Base-by-base conservation (phyloP, 2,329 filamentous ascomycete species). In the Paecilomyces fulvus region DNA sequence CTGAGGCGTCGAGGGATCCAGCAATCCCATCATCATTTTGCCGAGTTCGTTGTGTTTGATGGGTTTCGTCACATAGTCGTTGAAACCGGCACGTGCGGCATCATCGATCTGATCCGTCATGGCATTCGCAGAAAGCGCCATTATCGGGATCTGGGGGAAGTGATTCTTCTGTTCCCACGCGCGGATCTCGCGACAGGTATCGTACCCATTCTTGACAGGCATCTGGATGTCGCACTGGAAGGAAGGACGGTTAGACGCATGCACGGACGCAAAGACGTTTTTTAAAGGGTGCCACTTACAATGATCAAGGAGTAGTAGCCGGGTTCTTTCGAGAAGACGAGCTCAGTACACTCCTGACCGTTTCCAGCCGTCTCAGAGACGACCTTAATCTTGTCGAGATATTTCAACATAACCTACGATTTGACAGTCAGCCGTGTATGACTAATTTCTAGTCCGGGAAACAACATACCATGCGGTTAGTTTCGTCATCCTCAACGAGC, bases 241-340 rank as follows among this genome's bases (percentile, higher is more conserved):
- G 7, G 30, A 8, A 7, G 7, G 25, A 56, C 21, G 31, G 28
- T 30, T 14, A 53, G 57, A 50, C 55, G 50, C 20, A 25, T 43
- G n/a, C 12, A 8, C 20, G 21, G 14, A 3, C 8, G n/a, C 12
- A 12, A 51, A 10, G 37, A 49, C 9, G n/a, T 25, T 6, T 25
- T 6, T 23, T 28, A 30, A 14, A 17, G 8, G 25, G 46, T 8
- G 54, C 30, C 12, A 67, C 74, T 68, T 65, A 76, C 74, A 57
- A 78, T 77, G 51, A 79, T 78, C 56, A 78, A 68, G 46, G 74
- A 77, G 60, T 77, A 79, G 60, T 78, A 77, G 46, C 75, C 75
- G 4, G 73, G 76, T 43, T 73, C 72, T 46, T 77, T 75, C 11
- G 73, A 74, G 53, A 76, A 72, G 20, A 78, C 74, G 71, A 77